Base-by-base conservation (phyloP, 1,284 basidiomycete species). In the Pseudozyma tsukubaensis region DNA sequence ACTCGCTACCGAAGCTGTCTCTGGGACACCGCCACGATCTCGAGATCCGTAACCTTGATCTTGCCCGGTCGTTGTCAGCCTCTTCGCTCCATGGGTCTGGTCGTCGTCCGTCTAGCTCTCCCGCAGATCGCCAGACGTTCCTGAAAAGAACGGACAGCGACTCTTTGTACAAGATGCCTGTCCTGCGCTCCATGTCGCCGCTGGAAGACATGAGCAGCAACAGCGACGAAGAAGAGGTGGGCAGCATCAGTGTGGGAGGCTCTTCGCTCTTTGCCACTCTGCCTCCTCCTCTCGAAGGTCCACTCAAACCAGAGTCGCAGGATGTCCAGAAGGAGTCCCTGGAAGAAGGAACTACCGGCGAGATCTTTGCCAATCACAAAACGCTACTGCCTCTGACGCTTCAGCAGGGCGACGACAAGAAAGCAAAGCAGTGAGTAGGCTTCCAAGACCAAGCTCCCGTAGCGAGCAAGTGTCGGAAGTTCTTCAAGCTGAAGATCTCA, bases 151-250 rank as follows among this genome's bases (percentile, higher is more conserved):
- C 18, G 14, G 48, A 39, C n/a, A 44, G 50, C 29, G 64, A 56
- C 40, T 52, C 37, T n/a, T 29, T 72, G 19, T 72, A 72, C 59
- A 66, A 66, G 52, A 72, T 72, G 64, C 70, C 70, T 1, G 47
- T 67, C 32, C 60, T 72, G 1, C 63, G 70, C 14, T 36, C 47
- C 37, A 72, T 72, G 64, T 63, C 71, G 35, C 65, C 71, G 18
- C 54, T 73, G 5, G 60, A 49, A 4, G 71, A 73, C 47, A 50
- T 63, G 45, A 68, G 64, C 61, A 73, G 71, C 59, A 65, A 73
- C 42, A 68, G 71, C 60, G 71, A 60, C 14, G 65, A 61, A 29
- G 51, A 53, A 12, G 42, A 37, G 9, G 16, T 10, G 18, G 49
- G 21, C 32, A 35, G 10, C 9, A 18, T 9, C 48, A 21, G 16